Percentiles rank a stretch among this genome's conserved stretches.
Conservation (phyloP, 305 asterid species). For the Ilex paraguariensis region DNA sequence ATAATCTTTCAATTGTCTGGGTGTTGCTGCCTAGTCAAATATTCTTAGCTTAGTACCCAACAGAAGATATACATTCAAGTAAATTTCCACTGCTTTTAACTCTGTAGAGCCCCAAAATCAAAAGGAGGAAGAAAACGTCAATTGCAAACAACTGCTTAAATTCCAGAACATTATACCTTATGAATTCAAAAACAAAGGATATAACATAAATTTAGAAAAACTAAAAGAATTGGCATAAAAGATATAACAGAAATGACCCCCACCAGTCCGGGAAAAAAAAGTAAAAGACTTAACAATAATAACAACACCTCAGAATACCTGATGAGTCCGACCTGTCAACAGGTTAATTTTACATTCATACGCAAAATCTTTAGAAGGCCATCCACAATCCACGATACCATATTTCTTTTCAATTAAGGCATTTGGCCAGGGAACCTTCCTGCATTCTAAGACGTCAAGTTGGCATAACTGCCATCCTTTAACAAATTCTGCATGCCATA, state of each 20-base stretch:
- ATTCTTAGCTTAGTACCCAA: neutral
- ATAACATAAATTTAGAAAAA: neutral
- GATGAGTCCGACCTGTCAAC: conserved; percentile 86
- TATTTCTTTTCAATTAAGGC: conserved; percentile 27
- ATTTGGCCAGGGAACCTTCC: conserved; percentile 75
- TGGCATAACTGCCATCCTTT: conserved; percentile 76
- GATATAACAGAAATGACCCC: neutral
- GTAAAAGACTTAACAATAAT: neutral
- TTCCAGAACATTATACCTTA: too few species aligned
- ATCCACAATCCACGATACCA: conserved; percentile 61
- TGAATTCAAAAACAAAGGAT: neutral
- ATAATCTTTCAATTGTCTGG: too few species aligned
- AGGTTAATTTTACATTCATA: conserved; percentile 82
- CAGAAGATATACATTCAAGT: too few species aligned
- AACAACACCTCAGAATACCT: conserved; percentile 35
- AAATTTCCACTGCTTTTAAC: too few species aligned
- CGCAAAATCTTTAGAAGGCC: conserved; percentile 68
- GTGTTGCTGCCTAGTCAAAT: too few species aligned
- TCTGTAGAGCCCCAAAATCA: too few species aligned
- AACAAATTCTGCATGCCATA: conserved; percentile 49
- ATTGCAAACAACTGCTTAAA: too few species aligned
- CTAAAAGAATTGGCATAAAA: neutral
- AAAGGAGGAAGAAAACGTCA: too few species aligned
- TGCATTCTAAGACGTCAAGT: conserved; percentile 91
- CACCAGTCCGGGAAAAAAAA: too few species aligned